Evolutionary conservation across 305 asterid genomes (phyloP).

Genomic region (Rubia peregrina): DNA sequence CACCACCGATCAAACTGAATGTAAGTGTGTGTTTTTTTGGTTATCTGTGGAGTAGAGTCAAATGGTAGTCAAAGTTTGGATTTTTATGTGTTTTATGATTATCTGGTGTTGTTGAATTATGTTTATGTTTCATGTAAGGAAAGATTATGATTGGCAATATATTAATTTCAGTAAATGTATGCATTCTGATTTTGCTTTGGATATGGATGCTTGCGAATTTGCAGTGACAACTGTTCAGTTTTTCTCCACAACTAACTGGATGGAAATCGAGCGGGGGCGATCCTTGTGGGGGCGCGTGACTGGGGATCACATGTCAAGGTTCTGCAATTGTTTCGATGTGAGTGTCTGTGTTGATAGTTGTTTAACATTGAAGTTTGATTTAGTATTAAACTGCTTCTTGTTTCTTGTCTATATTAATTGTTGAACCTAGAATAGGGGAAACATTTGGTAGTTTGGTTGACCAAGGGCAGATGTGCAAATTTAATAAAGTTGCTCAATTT

Average conservation of each 20-base stretch:
- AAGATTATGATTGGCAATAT: neutral
- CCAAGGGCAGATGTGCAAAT: too few relatives aligned
- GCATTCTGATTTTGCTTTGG: neutral
- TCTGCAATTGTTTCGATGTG: slow-evolving; percentile 69
- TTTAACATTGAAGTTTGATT: neutral
- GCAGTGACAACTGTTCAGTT: slow-evolving; percentile 86
- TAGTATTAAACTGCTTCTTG: slow-evolving; percentile 19
- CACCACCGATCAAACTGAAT: slow-evolving; percentile 65
- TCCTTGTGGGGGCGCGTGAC: slow-evolving; percentile 96
- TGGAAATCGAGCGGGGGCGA: slow-evolving; percentile 89
- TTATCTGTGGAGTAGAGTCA: neutral
- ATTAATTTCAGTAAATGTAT: neutral
- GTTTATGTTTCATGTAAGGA: neutral
- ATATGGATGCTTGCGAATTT: slow-evolving; percentile 12
- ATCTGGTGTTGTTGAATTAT: neutral
- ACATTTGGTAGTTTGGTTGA: too few relatives aligned
- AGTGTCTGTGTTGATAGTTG: slow-evolving; percentile 22
- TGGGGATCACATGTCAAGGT: slow-evolving; percentile 70
- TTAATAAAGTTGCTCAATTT: too few relatives aligned
- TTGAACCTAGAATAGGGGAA: too few relatives aligned
- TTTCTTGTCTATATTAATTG: too few relatives aligned
- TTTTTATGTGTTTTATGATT: neutral
- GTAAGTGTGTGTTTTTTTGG: slow-evolving; percentile 28
- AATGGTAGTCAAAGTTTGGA: neutral
- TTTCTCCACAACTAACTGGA: slow-evolving; percentile 64